phyloP scores from a whole-genome alignment of 176 grass and related monocot genomes.

The Carex pumila region DNA sequence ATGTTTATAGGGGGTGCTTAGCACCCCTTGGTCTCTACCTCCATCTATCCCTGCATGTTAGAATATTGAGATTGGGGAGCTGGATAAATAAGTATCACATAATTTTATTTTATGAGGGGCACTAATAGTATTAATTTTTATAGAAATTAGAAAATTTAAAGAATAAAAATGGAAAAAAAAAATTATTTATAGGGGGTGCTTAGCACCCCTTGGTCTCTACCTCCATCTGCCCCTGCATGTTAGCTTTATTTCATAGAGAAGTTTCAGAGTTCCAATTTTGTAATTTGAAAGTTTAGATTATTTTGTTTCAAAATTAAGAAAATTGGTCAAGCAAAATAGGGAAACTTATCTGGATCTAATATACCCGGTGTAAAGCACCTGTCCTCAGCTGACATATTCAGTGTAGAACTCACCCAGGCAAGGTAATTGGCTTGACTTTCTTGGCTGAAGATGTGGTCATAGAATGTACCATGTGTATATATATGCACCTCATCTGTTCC shows the following conservation, averaged over 20 bases:
- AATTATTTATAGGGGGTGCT: too few species aligned
- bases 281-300: not conserved
- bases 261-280: not conserved
- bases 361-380: not conserved
- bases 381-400: not conserved
- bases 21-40: too few species aligned
- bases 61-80: too few species aligned
- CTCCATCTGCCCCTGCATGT: too few species aligned
- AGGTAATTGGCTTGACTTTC: not conserved
- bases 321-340: not conserved
- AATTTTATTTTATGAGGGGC: too few species aligned
- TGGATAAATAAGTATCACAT: too few species aligned
- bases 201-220: too few species aligned
- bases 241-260: not conserved
- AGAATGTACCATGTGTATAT: not conserved
- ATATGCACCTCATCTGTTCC: not conserved
- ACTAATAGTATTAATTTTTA: too few species aligned
- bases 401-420: not conserved
- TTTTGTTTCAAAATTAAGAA: not conserved
- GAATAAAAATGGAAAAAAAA: too few species aligned
- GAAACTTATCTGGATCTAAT: not conserved
- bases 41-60: too few species aligned
- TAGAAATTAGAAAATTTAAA: too few species aligned
- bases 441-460: not conserved
- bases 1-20: too few species aligned